phyloP scores from a whole-genome alignment of 768 basidiomycete genomes.

The Collybiopsis luxurians region DNA sequence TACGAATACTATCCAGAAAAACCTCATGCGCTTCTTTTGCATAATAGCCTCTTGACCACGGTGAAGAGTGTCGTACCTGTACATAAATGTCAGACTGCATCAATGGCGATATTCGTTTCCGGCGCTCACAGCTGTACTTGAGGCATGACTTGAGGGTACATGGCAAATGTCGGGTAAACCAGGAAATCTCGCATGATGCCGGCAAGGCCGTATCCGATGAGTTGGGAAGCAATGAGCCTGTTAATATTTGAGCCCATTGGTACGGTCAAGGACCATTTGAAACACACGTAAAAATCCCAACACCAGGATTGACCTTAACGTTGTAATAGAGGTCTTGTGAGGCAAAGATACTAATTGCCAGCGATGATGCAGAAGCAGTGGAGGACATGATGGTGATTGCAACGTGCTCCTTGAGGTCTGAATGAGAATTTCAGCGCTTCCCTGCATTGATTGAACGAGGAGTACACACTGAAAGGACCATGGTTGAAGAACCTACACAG shows the following conservation, averaged over 20 bases:
- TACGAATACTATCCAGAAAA: conserved; percentile 53
- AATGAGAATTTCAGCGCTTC: background rate
- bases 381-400: conserved; percentile 54
- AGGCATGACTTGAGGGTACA: conserved; percentile 38
- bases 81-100: conserved; percentile 23
- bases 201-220: conserved; percentile 37
- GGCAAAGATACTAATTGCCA: conserved; percentile 53
- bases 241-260: conserved; percentile 11
- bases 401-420: conserved; percentile 47
- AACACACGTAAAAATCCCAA: conserved; percentile 36
- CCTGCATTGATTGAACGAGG: background rate
- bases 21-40: conserved; percentile 53
- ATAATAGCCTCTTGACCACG: conserved; percentile 38
- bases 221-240: conserved; percentile 32
- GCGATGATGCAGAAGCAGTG: conserved; percentile 47
- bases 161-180: conserved; percentile 49
- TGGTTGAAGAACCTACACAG: conserved; percentile 40
- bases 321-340: conserved; percentile 53
- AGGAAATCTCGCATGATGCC: conserved; percentile 47
- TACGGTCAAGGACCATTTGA: background rate
- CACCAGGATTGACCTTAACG: conserved; percentile 33
- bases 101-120: background rate
- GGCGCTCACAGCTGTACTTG: conserved; percentile 32
- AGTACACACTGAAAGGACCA: conserved; percentile 47
- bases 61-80: conserved; percentile 35